phyloP scores from a whole-genome alignment of 257 asterid genomes.

The Solanum pinnatisectum region DNA sequence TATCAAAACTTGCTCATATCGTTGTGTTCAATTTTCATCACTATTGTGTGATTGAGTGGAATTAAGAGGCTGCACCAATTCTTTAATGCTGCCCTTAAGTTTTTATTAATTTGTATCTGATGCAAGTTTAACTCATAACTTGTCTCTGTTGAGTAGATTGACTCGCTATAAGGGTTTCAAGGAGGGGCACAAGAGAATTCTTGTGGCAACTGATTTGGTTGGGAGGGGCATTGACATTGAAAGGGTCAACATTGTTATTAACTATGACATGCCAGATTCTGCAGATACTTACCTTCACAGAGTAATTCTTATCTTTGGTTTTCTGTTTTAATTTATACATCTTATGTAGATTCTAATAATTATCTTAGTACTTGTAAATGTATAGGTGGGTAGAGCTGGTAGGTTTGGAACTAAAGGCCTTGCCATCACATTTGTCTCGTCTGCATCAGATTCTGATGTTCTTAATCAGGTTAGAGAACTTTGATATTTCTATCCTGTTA shows the following conservation, averaged over 20 bases:
- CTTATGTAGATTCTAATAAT: neutral
- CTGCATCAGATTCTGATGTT: conserved; percentile 86
- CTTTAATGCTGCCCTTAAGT: neutral
- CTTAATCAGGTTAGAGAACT: conserved; percentile 51
- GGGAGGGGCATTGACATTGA: conserved; percentile 92
- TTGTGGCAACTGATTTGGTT: conserved; percentile 87
- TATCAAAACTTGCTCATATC: neutral
- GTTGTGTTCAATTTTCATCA: neutral
- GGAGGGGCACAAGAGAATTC: conserved; percentile 90
- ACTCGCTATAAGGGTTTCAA: conserved; percentile 81
- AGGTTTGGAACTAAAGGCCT: conserved; percentile 92
- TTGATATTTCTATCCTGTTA: neutral
- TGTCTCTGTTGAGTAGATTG: conserved; percentile 30
- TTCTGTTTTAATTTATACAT: neutral
- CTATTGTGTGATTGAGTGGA: neutral
- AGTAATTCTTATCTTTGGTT: conserved; percentile 23
- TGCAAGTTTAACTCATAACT: neutral
- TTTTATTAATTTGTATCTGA: neutral
- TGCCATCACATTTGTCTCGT: conserved; percentile 82
- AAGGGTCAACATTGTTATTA: conserved; percentile 84
- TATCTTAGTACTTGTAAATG: neutral
- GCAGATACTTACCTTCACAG: conserved; percentile 88
- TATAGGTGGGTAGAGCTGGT: conserved; percentile 89
- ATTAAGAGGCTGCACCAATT: neutral
- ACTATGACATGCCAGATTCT: conserved; percentile 94